A percentile compares a stretch with the other conserved stretches of the same genome.
These are phyloP conservation scores for Mycothermus thermophilus DNA, from an alignment of 495 filamentous ascomycete genomes.

Conservation along the genomic window DNA sequence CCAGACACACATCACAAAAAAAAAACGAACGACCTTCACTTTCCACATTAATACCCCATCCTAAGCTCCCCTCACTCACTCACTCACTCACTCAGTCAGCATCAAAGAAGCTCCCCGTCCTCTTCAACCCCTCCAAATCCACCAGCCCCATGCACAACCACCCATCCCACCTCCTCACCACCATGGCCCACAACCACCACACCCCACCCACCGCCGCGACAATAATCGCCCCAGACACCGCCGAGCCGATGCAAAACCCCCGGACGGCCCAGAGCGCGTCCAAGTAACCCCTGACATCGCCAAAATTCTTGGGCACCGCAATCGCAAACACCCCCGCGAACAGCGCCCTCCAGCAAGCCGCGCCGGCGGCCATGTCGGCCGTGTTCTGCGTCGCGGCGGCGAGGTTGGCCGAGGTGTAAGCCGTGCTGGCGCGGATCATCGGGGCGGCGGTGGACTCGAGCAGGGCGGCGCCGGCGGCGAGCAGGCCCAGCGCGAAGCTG, in stretches of 20 bases:
- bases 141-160: slow-evolving; percentile 28
- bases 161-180: slow-evolving; percentile 25
- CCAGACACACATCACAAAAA: too few species aligned
- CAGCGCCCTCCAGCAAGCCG: slow-evolving; percentile 19
- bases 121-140: slow-evolving; percentile 22
- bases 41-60: too few species aligned
- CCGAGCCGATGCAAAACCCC: slow-evolving; percentile 22
- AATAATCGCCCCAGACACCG: slow-evolving; percentile 21
- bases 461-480: slow-evolving; percentile 21
- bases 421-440: slow-evolving; percentile 26
- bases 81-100: too few species aligned
- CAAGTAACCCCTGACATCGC: slow-evolving; percentile 10
- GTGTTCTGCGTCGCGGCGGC: slow-evolving; percentile 25
- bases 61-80: too few species aligned
- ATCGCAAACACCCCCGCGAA: slow-evolving; percentile 27
- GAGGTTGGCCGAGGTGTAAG: slow-evolving; percentile 29
- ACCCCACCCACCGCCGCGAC: slow-evolving; percentile 13
- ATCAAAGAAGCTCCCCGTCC: slow-evolving; percentile 32
- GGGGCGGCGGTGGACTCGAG: slow-evolving; percentile 23
- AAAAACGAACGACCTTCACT: too few species aligned
- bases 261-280: slow-evolving; percentile 23
- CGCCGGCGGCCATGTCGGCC: slow-evolving; percentile 28
- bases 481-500: slow-evolving; percentile 26
- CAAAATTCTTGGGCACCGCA: slow-evolving; percentile 20
- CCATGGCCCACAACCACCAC: slow-evolving; percentile 28